Conservation (phyloP, 257 asterid species). For the Nyctanthes arbortristis region DNA sequence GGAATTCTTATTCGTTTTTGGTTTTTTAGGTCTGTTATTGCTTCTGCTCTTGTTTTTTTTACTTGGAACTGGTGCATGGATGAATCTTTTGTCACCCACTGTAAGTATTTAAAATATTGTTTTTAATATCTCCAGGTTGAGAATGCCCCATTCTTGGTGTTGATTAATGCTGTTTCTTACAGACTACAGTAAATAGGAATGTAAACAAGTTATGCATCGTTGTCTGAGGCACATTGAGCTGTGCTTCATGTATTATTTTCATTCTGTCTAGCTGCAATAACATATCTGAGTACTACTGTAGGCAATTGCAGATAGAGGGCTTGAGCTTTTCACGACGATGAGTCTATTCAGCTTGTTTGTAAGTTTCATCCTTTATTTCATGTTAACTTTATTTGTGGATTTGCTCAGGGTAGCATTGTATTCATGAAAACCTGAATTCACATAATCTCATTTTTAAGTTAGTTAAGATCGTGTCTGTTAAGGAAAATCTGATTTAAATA, state of each 20-base stretch:
- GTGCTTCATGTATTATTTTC: not conserved
- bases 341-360: slow-evolving; percentile 67
- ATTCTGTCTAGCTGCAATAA: slow-evolving; percentile 7
- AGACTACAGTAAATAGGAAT: too few species aligned
- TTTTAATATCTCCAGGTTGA: not conserved
- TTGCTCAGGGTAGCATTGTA: not conserved
- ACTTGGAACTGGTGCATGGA: slow-evolving; percentile 70
- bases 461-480: not conserved
- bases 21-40: slow-evolving; percentile 51
- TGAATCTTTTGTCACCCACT: slow-evolving; percentile 62
- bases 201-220: not conserved
- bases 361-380: slow-evolving; percentile 36
- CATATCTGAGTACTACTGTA: slow-evolving; percentile 42
- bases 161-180: too few species aligned
- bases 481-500: not conserved
- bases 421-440: not conserved
- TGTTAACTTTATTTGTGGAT: slow-evolving; percentile 7
- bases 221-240: not conserved
- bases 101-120: slow-evolving; percentile 41
- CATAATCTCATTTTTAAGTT: not conserved
- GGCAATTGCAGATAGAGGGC: slow-evolving; percentile 94
- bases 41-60: slow-evolving; percentile 54
- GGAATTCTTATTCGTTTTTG: not conserved
- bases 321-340: slow-evolving; percentile 80
- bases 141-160: not conserved